Conservation (phyloP, 495 filamentous ascomycete species). For the Hypoxylon lenormandii region DNA sequence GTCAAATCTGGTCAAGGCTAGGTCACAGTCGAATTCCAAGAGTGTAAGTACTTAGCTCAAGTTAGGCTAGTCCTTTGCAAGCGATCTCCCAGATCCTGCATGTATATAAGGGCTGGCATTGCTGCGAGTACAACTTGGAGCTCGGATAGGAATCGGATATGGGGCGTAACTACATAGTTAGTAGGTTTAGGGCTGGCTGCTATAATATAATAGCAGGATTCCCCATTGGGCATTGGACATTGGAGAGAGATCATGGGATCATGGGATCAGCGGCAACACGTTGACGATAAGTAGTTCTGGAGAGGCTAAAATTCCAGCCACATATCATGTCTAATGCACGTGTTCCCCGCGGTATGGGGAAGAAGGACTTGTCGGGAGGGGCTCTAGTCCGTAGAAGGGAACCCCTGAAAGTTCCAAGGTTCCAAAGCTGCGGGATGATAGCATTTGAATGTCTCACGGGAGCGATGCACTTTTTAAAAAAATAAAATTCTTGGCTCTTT, state of each 20-base stretch:
- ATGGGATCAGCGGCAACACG: no score
- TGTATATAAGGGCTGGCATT: no score
- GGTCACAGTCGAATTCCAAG: neutral
- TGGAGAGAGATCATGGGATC: neutral
- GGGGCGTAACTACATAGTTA: neutral
- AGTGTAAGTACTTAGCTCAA: constrained; percentile 1
- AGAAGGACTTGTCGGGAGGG: constrained; percentile 30
- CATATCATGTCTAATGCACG: constrained; percentile 22
- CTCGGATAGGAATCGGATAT: neutral
- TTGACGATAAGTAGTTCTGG: no score
- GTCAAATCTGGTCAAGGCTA: constrained; percentile 20
- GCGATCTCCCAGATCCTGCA: no score
- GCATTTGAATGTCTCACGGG: constrained; percentile 28
- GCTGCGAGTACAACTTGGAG: neutral
- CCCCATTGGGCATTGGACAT: neutral
- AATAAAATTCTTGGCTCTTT: constrained; percentile 32
- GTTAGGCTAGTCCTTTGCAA: no score
- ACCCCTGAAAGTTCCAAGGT: no score
- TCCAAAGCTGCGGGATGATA: constrained; percentile 15
- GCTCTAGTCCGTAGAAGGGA: constrained; percentile 5
- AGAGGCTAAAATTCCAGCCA: no score
- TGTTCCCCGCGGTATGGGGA: constrained; percentile 21
- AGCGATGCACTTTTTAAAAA: neutral
- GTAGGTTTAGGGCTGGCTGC: neutral
- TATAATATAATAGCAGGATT: neutral